phyloP scores from a whole-genome alignment of 441 rosid genomes.

The Populus hybrid region DNA sequence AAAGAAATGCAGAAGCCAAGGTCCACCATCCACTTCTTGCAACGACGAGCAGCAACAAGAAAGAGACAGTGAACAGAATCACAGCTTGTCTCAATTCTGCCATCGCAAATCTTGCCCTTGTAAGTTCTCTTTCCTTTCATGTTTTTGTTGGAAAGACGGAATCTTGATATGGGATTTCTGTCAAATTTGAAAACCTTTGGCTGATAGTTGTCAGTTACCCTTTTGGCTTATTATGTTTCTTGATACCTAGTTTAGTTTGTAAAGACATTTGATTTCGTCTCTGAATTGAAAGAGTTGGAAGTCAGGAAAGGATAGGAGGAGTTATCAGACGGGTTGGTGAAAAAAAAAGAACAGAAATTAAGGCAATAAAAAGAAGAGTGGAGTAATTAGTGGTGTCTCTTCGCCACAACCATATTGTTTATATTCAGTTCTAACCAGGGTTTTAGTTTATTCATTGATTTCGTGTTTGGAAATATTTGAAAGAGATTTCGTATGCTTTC shows the following conservation, averaged over 20 bases:
- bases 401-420: neutral
- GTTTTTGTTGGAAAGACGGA: neutral
- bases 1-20: conserved; percentile 55
- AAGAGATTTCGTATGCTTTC: neutral
- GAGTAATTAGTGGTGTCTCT: neutral
- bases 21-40: conserved; percentile 23
- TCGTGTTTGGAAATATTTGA: neutral
- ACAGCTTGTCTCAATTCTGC: conserved; percentile 28
- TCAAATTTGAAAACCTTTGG: neutral
- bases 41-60: conserved; percentile 3
- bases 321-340: neutral
- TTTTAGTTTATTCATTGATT: neutral
- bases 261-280: neutral
- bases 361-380: neutral
- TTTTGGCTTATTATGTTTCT: neutral
- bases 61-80: conserved; percentile 3
- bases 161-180: neutral
- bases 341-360: neutral
- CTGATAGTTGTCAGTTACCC: neutral
- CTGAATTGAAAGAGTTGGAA: neutral
- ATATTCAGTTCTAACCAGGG: neutral
- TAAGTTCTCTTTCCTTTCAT: conserved; percentile 20
- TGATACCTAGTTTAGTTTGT: neutral
- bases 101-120: conserved; percentile 62
- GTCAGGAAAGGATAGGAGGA: neutral